Conservation (phyloP, 306 rosid species). For the Fragaria vesca region DNA sequence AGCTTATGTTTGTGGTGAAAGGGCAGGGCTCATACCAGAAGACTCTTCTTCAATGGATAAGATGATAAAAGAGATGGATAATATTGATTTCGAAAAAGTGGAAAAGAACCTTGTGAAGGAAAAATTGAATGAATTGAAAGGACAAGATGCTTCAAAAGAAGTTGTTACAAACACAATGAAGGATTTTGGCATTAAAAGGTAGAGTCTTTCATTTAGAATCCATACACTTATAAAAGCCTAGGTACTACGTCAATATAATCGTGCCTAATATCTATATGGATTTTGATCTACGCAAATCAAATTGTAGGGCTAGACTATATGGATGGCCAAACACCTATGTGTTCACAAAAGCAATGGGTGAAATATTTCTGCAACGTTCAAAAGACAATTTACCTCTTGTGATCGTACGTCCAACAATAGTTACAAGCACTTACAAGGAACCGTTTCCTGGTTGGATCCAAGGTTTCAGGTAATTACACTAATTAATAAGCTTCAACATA, state of each 20-base stretch:
- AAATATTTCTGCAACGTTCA: constrained; percentile 25
- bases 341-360: constrained; percentile 54
- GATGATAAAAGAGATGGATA: neutral
- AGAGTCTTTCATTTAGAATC: constrained; percentile 8
- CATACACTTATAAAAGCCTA: neutral
- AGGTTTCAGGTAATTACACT: constrained; percentile 32
- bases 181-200: constrained; percentile 31
- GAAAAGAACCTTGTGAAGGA: constrained; percentile 31
- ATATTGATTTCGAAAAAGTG: constrained; percentile 20
- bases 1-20: constrained; percentile 37
- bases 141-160: neutral
- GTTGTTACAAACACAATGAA: constrained; percentile 26
- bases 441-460: constrained; percentile 50
- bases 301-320: constrained; percentile 33
- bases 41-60: constrained; percentile 13
- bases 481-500: neutral
- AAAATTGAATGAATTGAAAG: constrained; percentile 21
- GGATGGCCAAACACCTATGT: constrained; percentile 48
- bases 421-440: constrained; percentile 25
- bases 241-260: neutral
- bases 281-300: neutral
- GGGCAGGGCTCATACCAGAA: constrained; percentile 21
- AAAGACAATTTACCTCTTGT: constrained; percentile 25
- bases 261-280: neutral
- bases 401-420: constrained; percentile 26